These are phyloP conservation scores for Xylariales sp. DNA, from an alignment of 2,329 filamentous ascomycete species.

Conservation along the genomic window DNA sequence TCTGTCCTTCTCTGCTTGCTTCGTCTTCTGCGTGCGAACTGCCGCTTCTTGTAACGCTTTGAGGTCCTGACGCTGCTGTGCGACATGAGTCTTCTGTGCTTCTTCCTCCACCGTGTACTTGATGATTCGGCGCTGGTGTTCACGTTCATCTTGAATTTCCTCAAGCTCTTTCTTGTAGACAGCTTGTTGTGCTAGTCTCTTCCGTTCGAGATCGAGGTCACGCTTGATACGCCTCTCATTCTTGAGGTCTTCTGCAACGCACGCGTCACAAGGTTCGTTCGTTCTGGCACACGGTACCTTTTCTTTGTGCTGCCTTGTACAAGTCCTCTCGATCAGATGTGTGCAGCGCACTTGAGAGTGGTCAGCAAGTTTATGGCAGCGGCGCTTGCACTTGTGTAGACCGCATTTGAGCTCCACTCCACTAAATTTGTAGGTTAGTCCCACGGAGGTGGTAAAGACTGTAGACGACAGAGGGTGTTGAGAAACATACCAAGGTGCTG, in stretches of 20 bases:
- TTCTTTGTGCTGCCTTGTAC: slow-evolving; percentile 44
- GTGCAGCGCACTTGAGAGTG: slow-evolving; percentile 49
- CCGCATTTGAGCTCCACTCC: slow-evolving; percentile 45
- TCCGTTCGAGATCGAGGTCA: slow-evolving; percentile 46
- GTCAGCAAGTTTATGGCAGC: slow-evolving; percentile 58
- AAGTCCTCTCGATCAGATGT: slow-evolving; percentile 30
- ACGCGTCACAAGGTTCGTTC: slow-evolving; percentile 42
- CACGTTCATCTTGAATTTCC: slow-evolving; percentile 50
- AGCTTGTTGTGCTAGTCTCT: slow-evolving; percentile 38
- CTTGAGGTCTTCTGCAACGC: slow-evolving; percentile 44
- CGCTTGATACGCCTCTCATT: slow-evolving; percentile 36
- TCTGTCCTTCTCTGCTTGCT: slow-evolving; percentile 10
- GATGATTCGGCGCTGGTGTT: slow-evolving; percentile 37
- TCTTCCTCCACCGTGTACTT: slow-evolving; percentile 40
- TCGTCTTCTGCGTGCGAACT: slow-evolving; percentile 13
- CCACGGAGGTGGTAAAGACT: too few species aligned
- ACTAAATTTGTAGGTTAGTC: background rate
- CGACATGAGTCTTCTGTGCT: slow-evolving; percentile 37
- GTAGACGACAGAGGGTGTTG: background rate
- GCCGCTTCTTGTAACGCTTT: slow-evolving; percentile 31
- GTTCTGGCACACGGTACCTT: slow-evolving; percentile 40
- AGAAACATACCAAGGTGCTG: slow-evolving; percentile 51
- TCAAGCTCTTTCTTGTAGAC: slow-evolving; percentile 41
- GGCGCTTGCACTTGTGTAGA: slow-evolving; percentile 51
- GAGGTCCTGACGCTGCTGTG: slow-evolving; percentile 43